These are phyloP conservation scores for Crithidia expoeki DNA, from an alignment of 208 protist species.

Conservation along the genomic window DNA sequence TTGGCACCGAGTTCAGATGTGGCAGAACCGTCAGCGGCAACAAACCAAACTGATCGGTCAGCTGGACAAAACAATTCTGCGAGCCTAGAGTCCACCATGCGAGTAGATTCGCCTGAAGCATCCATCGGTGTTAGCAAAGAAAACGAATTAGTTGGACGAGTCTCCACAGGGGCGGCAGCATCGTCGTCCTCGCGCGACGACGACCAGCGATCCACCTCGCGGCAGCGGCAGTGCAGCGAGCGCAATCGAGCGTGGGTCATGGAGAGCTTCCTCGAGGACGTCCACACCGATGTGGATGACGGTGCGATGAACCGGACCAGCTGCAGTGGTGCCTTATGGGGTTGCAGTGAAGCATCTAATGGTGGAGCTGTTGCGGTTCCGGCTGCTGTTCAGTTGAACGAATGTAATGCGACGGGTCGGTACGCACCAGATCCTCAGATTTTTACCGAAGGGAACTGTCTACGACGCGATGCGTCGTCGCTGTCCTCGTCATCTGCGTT, in stretches of 20 bases:
- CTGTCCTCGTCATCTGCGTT: neutral
- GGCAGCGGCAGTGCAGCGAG: slow-evolving; percentile 19
- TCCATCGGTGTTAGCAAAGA: too few species aligned
- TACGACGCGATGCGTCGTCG: neutral
- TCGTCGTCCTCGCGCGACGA: neutral
- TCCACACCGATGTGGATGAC: neutral
- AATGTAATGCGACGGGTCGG: slow-evolving; percentile 17
- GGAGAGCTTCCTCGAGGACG: slow-evolving; percentile 8
- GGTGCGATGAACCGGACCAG: neutral
- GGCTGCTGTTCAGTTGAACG: neutral
- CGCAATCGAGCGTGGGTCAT: slow-evolving; percentile 12
- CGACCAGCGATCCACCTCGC: neutral
- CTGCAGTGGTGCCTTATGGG: neutral
- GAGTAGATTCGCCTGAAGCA: neutral
- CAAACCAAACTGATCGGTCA: neutral
- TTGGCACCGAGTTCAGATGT: neutral
- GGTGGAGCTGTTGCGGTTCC: neutral
- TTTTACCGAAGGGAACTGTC: neutral
- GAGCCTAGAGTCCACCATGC: too few species aligned
- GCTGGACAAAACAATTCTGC: neutral
- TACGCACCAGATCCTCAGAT: slow-evolving; percentile 26
- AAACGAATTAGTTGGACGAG: neutral
- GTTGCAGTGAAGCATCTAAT: neutral
- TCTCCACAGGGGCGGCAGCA: neutral
- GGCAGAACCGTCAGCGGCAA: neutral